These are phyloP conservation scores for Schizopora paradoxa DNA, from an alignment of 1,284 basidiomycete species.

Conservation along the genomic window DNA sequence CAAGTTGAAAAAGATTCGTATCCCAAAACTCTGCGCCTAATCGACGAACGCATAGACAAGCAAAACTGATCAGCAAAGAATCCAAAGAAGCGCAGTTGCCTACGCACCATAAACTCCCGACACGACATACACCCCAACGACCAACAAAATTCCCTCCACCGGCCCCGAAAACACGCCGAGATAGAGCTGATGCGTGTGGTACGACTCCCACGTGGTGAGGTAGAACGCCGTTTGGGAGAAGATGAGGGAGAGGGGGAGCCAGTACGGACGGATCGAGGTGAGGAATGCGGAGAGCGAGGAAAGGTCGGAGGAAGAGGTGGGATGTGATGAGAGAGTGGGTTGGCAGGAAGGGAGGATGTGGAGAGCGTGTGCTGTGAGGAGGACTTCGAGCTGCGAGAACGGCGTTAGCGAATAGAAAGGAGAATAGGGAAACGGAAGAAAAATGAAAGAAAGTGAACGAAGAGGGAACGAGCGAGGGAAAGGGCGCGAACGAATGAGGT, in stretches of 20 bases:
- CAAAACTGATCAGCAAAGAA: too few species aligned
- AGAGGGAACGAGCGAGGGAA: too few species aligned
- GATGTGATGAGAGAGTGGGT: too few species aligned
- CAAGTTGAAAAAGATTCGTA: slow-evolving; percentile 58
- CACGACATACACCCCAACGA: slow-evolving; percentile 73
- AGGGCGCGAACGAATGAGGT: too few species aligned
- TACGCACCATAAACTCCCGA: slow-evolving; percentile 68
- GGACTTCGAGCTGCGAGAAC: slow-evolving; percentile 75
- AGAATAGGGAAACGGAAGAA: background rate
- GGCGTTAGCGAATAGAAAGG: slow-evolving; percentile 10
- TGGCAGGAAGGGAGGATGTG: too few species aligned
- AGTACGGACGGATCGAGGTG: slow-evolving; percentile 96
- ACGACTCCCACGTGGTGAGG: slow-evolving; percentile 97
- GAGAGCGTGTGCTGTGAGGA: slow-evolving; percentile 79
- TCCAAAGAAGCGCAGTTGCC: background rate
- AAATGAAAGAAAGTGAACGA: background rate
- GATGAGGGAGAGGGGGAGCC: slow-evolving; percentile 86
- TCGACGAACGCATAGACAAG: too few species aligned
- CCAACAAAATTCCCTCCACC: slow-evolving; percentile 92
- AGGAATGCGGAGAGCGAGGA: too few species aligned
- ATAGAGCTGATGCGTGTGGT: slow-evolving; percentile 87
- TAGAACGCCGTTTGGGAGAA: slow-evolving; percentile 94
- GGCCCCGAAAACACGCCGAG: slow-evolving; percentile 95
- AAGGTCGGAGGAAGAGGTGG: too few species aligned
- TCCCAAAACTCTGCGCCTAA: slow-evolving; percentile 87